Conservation (phyloP, 768 basidiomycete genomes). For the Mycena galopus region DNA sequence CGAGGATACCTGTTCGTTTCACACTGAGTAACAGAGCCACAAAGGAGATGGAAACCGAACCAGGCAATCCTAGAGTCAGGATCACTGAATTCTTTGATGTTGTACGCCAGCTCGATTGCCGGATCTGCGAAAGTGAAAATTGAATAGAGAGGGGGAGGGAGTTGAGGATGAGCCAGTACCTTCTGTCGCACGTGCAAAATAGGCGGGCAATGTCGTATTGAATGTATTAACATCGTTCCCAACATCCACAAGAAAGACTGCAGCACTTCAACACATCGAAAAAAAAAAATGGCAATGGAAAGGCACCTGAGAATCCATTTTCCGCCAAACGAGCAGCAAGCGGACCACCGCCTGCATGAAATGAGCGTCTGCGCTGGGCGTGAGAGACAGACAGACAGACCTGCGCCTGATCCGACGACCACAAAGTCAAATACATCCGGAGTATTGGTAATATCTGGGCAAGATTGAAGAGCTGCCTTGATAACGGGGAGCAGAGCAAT, state of each 20-base stretch:
- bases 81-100: slow-evolving; percentile 29
- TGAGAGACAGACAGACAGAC: neutral
- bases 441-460: slow-evolving; percentile 5
- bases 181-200: slow-evolving; percentile 29
- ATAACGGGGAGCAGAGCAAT: neutral
- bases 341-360: slow-evolving; percentile 40
- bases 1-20: slow-evolving; percentile 27
- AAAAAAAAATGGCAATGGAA: too few species aligned
- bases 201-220: slow-evolving; percentile 32
- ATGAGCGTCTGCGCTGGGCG: neutral
- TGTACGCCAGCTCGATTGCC: slow-evolving; percentile 26
- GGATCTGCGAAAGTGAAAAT: slow-evolving; percentile 5
- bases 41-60: neutral
- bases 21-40: neutral
- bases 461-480: slow-evolving; percentile 10
- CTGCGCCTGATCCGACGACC: slow-evolving; percentile 29
- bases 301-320: slow-evolving; percentile 42
- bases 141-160: neutral
- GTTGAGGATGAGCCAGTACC: neutral
- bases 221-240: slow-evolving; percentile 29
- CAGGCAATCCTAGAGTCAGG: slow-evolving; percentile 31
- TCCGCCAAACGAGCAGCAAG: slow-evolving; percentile 45
- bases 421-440: slow-evolving; percentile 27
- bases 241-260: slow-evolving; percentile 32
- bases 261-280: neutral